Evolutionary conservation across 2,329 filamentous ascomycete genomes (phyloP).

Genomic region (Botrytis cinerea): DNA sequence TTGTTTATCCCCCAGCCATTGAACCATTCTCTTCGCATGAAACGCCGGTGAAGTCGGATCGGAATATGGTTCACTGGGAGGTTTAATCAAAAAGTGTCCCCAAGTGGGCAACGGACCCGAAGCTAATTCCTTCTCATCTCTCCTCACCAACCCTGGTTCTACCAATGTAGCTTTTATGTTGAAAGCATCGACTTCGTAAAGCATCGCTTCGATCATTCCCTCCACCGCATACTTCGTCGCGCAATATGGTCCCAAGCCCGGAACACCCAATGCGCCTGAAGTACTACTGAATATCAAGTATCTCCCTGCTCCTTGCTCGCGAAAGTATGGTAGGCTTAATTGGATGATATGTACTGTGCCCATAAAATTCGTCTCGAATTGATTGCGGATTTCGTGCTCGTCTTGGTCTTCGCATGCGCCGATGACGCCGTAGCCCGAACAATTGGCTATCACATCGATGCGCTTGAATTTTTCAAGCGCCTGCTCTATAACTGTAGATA

Average conservation of each 20-base stretch:
- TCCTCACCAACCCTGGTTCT: conserved; percentile 82
- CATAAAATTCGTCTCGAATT: conserved; percentile 98
- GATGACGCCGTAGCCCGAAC: conserved; percentile 93
- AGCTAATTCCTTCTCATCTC: conserved; percentile 71
- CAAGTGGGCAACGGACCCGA: conserved; percentile 69
- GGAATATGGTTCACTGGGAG: conserved; percentile 78
- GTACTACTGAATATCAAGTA: conserved; percentile 96
- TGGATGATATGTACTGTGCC: conserved; percentile 94
- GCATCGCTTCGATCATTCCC: conserved; percentile 91
- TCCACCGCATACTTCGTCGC: conserved; percentile 97
- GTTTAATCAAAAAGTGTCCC: conserved; percentile 90
- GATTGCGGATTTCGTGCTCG: conserved; percentile 89
- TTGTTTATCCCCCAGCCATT: conserved; percentile 91
- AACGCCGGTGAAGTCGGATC: conserved; percentile 77
- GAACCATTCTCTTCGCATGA: conserved; percentile 87
- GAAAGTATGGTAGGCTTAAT: conserved; percentile 82
- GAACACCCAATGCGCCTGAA: conserved; percentile 87
- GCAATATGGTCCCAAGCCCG: conserved; percentile 90
- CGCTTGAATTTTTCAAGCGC: conserved; percentile 75
- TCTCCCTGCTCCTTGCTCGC: conserved; percentile 71
- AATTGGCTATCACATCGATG: conserved; percentile 89
- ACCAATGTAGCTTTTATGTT: conserved; percentile 94
- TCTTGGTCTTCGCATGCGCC: conserved; percentile 96
- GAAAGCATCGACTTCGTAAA: conserved; percentile 90
- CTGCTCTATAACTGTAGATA: conserved; percentile 68